A percentile compares a stretch with the other conserved stretches of the same genome.
phyloP scores from a whole-genome alignment of 257 asterid species.

The Forsythia suspensa region DNA sequence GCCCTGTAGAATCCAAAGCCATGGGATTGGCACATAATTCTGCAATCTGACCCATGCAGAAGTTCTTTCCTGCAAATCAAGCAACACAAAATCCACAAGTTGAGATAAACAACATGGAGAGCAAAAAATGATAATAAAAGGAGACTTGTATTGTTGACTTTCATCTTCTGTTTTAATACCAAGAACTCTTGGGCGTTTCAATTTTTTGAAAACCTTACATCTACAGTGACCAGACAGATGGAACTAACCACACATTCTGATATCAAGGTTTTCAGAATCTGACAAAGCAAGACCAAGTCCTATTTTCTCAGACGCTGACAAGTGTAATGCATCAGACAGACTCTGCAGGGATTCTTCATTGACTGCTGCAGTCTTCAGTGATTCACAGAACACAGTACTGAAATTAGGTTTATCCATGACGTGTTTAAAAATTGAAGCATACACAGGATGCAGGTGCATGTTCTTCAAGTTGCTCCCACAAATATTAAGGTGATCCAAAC shows the following conservation, averaged over 20 bases:
- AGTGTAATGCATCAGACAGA: constrained; percentile 58
- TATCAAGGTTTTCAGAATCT: constrained; percentile 63
- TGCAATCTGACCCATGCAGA: constrained; percentile 76
- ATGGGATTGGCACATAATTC: constrained; percentile 59
- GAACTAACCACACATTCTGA: constrained; percentile 78
- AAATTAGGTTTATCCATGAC: constrained; percentile 79
- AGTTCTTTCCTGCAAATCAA: constrained; percentile 75
- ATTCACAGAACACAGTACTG: constrained; percentile 68
- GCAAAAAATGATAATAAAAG: background rate
- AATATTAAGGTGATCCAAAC: constrained; percentile 64
- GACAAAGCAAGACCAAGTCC: constrained; percentile 88
- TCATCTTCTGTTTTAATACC: background rate
- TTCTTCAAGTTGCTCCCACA: constrained; percentile 63
- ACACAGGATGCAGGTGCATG: constrained; percentile 57
- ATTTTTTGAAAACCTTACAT: background rate
- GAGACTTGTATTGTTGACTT: constrained; percentile 1
- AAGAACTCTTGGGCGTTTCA: constrained; percentile 11
- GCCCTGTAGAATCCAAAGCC: constrained; percentile 58
- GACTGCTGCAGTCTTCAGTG: constrained; percentile 52
- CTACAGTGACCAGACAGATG: constrained; percentile 16
- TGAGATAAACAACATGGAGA: constrained; percentile 7
- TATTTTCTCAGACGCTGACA: constrained; percentile 70
- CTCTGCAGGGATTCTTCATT: constrained; percentile 70
- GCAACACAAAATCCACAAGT: constrained; percentile 9
- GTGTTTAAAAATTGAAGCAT: constrained; percentile 64